These are phyloP conservation scores for Leptosphaerulina australis DNA, from an alignment of 2,329 filamentous ascomycete genomes.

Conservation along the genomic window DNA sequence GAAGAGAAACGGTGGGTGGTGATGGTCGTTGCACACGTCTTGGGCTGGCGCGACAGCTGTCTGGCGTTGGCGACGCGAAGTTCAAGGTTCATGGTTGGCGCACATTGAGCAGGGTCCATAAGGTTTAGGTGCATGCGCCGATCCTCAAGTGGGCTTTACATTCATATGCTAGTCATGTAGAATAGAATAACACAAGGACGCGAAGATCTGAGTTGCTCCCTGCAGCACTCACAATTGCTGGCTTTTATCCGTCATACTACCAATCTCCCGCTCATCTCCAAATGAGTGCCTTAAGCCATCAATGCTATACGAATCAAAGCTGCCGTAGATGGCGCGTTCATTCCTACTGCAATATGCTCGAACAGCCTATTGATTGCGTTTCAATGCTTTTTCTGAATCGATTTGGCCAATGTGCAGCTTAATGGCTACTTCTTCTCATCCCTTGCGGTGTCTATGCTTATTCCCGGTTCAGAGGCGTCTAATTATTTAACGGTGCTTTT, in stretches of 20 bases:
- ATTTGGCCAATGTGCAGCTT: too few species aligned
- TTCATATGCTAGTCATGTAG: background rate
- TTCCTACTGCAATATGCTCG: too few species aligned
- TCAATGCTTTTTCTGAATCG: background rate
- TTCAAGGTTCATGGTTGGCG: conserved; percentile 34
- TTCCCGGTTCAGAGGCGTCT: background rate
- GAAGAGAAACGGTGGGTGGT: conserved; percentile 15
- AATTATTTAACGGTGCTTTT: background rate
- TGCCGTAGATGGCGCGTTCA: too few species aligned
- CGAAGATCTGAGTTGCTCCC: too few species aligned
- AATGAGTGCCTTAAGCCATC: too few species aligned
- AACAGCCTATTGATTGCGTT: background rate
- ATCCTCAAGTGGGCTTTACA: conserved; percentile 26
- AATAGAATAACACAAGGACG: too few species aligned
- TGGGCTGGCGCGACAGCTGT: conserved; percentile 37
- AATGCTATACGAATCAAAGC: too few species aligned
- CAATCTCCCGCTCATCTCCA: too few species aligned
- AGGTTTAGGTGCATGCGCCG: conserved; percentile 42
- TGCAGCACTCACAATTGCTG: too few species aligned
- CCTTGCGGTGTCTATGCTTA: background rate
- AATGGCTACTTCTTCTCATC: too few species aligned
- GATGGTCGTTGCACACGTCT: conserved; percentile 26
- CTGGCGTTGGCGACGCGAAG: conserved; percentile 40
- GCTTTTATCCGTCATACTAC: too few species aligned
- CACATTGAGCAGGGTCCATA: conserved; percentile 34